phyloP scores from a whole-genome alignment of 139 green algal species.

The Chlamydomonas incerta region DNA sequence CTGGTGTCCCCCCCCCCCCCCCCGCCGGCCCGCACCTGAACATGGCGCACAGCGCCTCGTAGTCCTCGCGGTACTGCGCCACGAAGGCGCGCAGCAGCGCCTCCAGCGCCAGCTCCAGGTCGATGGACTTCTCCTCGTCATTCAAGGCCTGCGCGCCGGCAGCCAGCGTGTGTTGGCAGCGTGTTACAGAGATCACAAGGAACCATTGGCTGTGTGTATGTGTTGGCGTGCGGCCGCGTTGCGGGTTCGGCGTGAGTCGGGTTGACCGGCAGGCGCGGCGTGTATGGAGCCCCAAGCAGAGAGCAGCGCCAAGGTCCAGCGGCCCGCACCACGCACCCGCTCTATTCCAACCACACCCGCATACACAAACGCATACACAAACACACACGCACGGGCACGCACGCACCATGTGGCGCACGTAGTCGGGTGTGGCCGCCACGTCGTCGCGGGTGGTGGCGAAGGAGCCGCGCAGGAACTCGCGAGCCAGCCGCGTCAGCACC shows the following conservation, averaged over 20 bases:
- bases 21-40: conserved; percentile 4
- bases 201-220: too few species aligned
- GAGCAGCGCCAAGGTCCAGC: too few species aligned
- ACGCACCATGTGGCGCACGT: conserved; percentile 38
- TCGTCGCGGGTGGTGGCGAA: conserved; percentile 49
- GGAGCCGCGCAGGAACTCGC: conserved; percentile 50
- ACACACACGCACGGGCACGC: not conserved
- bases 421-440: conserved; percentile 41
- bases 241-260: too few species aligned
- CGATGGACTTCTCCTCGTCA: conserved; percentile 54
- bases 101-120: conserved; percentile 56
- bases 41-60: conserved; percentile 26
- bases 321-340: too few species aligned
- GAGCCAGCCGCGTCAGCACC: conserved; percentile 31
- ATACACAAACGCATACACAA: not conserved
- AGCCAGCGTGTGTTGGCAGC: too few species aligned
- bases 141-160: conserved; percentile 44
- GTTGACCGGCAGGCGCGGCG: too few species aligned
- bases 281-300: too few species aligned
- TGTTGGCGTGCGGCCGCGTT: too few species aligned
- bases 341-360: too few species aligned
- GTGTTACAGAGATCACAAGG: too few species aligned
- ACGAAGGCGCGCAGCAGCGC: conserved; percentile 38
- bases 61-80: conserved; percentile 47
- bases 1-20: too few species aligned